Conservation (phyloP, 371 early-diverging fungal species). For the Mucor piriformis region DNA sequence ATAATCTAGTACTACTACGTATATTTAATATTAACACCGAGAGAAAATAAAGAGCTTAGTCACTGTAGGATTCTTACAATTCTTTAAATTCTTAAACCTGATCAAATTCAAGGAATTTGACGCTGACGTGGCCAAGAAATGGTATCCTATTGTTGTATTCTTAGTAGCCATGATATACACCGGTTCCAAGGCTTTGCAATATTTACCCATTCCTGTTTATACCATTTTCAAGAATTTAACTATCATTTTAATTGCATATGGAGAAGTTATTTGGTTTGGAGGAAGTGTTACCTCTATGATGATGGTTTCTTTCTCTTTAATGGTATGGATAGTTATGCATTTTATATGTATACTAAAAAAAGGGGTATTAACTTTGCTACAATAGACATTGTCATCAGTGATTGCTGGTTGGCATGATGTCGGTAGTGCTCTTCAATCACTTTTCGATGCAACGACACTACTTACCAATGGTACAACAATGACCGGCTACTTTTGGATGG, state of each 20-base stretch:
- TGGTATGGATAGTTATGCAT: slow-evolving; percentile 56
- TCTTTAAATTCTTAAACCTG: slow-evolving; percentile 65
- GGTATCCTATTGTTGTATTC: slow-evolving; percentile 89
- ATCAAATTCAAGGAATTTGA: slow-evolving; percentile 70
- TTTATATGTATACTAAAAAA: no score
- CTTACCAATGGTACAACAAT: slow-evolving; percentile 35
- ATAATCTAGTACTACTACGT: no score
- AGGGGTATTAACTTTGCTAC: no score
- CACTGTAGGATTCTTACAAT: slow-evolving; percentile 41
- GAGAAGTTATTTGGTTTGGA: slow-evolving; percentile 85
- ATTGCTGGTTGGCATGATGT: slow-evolving; percentile 88
- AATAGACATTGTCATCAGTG: slow-evolving; percentile 82
- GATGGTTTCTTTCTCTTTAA: slow-evolving; percentile 84
- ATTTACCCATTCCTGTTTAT: slow-evolving; percentile 92
- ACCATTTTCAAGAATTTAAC: slow-evolving; percentile 99
- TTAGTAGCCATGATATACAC: slow-evolving; percentile 98
- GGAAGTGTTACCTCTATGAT: slow-evolving; percentile 80
- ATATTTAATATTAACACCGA: no score
- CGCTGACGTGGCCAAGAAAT: slow-evolving; percentile 67
- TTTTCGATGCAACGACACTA: slow-evolving; percentile 26
- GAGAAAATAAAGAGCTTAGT: slow-evolving; percentile 48
- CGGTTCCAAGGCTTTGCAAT: slow-evolving; percentile 93
- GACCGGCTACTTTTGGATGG: slow-evolving; percentile 88
- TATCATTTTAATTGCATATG: slow-evolving; percentile 96
- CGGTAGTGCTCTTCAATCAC: slow-evolving; percentile 48